phyloP scores from a whole-genome alignment of 2,329 filamentous ascomycete species.

The Amylocarpus encephaloides region DNA sequence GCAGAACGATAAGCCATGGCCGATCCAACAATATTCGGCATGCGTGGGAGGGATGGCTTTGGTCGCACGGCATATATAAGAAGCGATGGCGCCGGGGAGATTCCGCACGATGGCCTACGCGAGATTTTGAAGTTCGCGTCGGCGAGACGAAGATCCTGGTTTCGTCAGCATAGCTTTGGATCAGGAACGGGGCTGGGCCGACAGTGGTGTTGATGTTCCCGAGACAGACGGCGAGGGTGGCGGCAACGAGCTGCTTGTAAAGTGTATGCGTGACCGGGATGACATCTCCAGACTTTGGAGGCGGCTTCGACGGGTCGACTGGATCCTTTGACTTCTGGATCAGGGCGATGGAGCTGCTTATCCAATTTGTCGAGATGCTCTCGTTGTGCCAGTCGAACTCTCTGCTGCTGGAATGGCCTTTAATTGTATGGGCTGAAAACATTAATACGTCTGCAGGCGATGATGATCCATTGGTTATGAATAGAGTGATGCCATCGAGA shows the following conservation, averaged over 20 bases:
- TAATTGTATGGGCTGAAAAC: too few species aligned
- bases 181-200: not conserved
- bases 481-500: not conserved
- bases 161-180: constrained; percentile 22
- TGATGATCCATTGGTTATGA: too few species aligned
- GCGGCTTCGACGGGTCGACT: constrained; percentile 31
- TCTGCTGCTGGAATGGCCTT: too few species aligned
- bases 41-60: constrained; percentile 39
- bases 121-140: constrained; percentile 40
- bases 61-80: constrained; percentile 43
- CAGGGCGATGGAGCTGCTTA: constrained; percentile 37
- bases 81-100: constrained; percentile 34
- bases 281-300: constrained; percentile 31
- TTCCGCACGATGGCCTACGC: constrained; percentile 40
- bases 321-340: constrained; percentile 31
- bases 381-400: too few species aligned
- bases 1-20: constrained; percentile 43
- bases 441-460: too few species aligned
- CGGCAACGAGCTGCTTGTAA: constrained; percentile 37
- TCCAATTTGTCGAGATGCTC: too few species aligned
- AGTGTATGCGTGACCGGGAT: constrained; percentile 22
- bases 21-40: constrained; percentile 46
- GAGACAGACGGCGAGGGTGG: constrained; percentile 38
- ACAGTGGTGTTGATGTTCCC: constrained; percentile 32
- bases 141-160: constrained; percentile 43